Evolutionary conservation across 495 filamentous ascomycete genomes (phyloP), one percentile per base, ranked within the genome.

Genomic region (Neurospora sublineolata): DNA sequence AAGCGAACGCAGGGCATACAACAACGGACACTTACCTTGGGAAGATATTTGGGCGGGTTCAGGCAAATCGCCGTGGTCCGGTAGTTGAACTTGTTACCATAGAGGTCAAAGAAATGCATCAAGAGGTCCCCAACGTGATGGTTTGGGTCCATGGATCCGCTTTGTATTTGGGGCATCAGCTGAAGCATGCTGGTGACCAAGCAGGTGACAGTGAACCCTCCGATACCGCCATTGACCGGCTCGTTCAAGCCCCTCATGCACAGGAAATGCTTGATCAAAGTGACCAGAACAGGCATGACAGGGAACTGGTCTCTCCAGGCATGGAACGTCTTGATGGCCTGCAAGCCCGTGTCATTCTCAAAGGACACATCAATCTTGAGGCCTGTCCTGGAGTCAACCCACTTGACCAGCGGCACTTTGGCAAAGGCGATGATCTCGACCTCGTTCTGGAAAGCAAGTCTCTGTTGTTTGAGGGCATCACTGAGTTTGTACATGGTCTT

Each of bases 371-470:
- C 95, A 27, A 98, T 89, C 46, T 88, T 89, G 58, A 99, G 83
- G 9, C 87, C 86, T 3, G 94, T 97, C 64, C 83, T 69, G 60
- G 78, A 82, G 72, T 98, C 94, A 39, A 92, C 81, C 74, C 90
- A 98, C 76, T 99, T 99, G 77, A 97, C 83, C n/a, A 99, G 88
- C 0, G 95, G 95, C 4, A 99, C 95, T 77, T 91, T 93, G 12
- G 96, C 95, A 70, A 84, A 82, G 0, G 84, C 68, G 67, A 99
- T 92, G 27, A 90, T 81, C 73, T 91, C 86, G 16, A 92, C 80
- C 1, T 87, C 83, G 27, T 84, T 79, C 4, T 79, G 74, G 3
- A 83, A 79, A 4, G 88, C 83, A 23, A 92, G 79, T 5, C 84
- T 80, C 3, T 81, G 69, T 1, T 76, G 71, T 70, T 82, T 77